Evolutionary conservation across 805 yeast species (phyloP).

Genomic region (Candida manassasensis): DNA sequence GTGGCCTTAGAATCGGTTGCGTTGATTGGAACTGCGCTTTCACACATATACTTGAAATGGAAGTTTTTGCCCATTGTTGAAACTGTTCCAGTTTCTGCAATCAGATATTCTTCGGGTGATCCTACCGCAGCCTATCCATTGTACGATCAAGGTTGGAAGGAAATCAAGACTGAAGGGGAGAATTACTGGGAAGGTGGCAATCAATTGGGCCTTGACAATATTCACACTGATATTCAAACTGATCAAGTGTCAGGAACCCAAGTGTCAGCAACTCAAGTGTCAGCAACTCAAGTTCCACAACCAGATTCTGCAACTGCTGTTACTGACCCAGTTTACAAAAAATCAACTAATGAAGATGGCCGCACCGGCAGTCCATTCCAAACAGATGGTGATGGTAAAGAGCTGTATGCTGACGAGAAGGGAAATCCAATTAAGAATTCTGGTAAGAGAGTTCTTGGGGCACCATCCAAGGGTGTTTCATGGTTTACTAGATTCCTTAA

Average conservation of each 20-base stretch:
- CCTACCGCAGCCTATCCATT: slow-evolving; percentile 48
- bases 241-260: slow-evolving; percentile 16
- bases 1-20: slow-evolving; percentile 64
- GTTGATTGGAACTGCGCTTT: slow-evolving; percentile 51
- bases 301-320: slow-evolving; percentile 9
- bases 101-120: slow-evolving; percentile 44
- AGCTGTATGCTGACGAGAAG: slow-evolving; percentile 16
- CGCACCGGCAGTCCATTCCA: slow-evolving; percentile 1
- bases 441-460: slow-evolving; percentile 10
- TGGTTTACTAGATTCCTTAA: slow-evolving; percentile 39
- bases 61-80: slow-evolving; percentile 62
- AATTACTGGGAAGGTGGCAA: slow-evolving; percentile 43
- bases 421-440: slow-evolving; percentile 18
- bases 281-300: slow-evolving; percentile 10
- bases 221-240: slow-evolving; percentile 9
- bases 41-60: slow-evolving; percentile 56
- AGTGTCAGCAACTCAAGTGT: slow-evolving; percentile 10
- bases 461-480: slow-evolving; percentile 20
- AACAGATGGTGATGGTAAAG: slow-evolving; percentile 17
- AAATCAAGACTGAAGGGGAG: slow-evolving; percentile 50
- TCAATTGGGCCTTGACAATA: slow-evolving; percentile 29
- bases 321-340: not conserved
- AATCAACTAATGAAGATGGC: slow-evolving; percentile 2
- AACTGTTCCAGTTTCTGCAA: slow-evolving; percentile 64
- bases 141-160: slow-evolving; percentile 60